phyloP scores from a whole-genome alignment of 2,329 filamentous ascomycete species.

The Alternaria hordeiaustralica region DNA sequence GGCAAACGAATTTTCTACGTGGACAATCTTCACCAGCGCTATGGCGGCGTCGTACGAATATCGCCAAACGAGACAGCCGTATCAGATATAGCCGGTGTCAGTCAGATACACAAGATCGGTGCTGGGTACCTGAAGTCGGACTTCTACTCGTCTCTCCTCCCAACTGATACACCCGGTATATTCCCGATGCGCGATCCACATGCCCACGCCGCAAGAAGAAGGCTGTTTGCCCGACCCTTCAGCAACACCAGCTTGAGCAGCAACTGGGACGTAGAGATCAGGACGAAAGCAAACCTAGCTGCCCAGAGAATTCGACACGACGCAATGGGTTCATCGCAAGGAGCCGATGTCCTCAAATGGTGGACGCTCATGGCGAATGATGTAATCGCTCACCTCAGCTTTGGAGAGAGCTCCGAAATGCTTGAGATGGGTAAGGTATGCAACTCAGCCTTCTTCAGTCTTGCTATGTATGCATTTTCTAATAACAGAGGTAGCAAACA shows the following conservation, averaged over 20 bases:
- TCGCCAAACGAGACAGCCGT: conserved; percentile 32
- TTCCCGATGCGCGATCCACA: conserved; percentile 49
- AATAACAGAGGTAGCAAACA: neutral
- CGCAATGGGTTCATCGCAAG: conserved; percentile 17
- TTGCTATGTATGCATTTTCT: neutral
- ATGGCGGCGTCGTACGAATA: conserved; percentile 37
- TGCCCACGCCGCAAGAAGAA: conserved; percentile 45
- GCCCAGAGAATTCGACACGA: conserved; percentile 40
- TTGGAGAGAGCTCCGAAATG: conserved; percentile 51
- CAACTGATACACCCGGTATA: conserved; percentile 28
- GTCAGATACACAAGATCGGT: conserved; percentile 45
- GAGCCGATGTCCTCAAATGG: conserved; percentile 46
- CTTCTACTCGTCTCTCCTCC: conserved; percentile 44
- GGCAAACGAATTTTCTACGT: conserved; percentile 50
- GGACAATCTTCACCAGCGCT: conserved; percentile 43
- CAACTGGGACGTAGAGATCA: conserved; percentile 47
- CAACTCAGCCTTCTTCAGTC: neutral
- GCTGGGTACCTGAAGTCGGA: conserved; percentile 51
- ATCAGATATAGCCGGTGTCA: conserved; percentile 25
- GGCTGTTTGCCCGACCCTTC: conserved; percentile 47
- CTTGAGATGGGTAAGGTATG: conserved; percentile 45
- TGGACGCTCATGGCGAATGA: conserved; percentile 51
- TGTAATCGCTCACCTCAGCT: conserved; percentile 47
- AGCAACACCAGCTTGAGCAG: conserved; percentile 43
- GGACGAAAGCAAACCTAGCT: conserved; percentile 41